Conservation (phyloP, 2,329 filamentous ascomycete species). For the Penicillium sp. region DNA sequence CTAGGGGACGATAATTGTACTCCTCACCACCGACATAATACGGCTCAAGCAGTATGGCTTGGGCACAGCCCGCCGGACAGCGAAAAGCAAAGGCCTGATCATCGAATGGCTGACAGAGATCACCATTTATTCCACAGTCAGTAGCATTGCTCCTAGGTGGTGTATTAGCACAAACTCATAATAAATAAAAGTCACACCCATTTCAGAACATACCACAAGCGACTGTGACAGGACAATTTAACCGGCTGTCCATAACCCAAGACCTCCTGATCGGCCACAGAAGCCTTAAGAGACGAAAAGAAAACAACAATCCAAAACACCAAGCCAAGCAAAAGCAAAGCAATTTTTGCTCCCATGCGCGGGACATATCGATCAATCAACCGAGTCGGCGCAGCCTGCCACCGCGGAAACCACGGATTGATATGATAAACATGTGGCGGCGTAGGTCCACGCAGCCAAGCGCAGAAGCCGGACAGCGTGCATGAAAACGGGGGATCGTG, state of each 20-base stretch:
- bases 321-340: constrained; percentile 27
- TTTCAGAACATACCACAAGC: constrained; percentile 37
- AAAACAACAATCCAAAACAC: constrained; percentile 36
- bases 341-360: constrained; percentile 22
- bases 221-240: constrained; percentile 34
- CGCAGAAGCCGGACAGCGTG: constrained; percentile 20
- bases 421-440: constrained; percentile 36
- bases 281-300: constrained; percentile 30
- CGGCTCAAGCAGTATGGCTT: constrained; percentile 53
- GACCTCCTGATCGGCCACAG: constrained; percentile 31
- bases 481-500: constrained; percentile 13
- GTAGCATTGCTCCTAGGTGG: constrained; percentile 33
- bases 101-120: constrained; percentile 58
- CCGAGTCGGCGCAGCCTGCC: constrained; percentile 35
- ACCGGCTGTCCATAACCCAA: constrained; percentile 36
- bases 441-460: constrained; percentile 33
- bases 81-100: constrained; percentile 56
- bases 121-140: constrained; percentile 57
- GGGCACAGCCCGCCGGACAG: constrained; percentile 59
- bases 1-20: constrained; percentile 55
- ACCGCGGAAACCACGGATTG: constrained; percentile 31
- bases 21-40: constrained; percentile 58
- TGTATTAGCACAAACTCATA: neutral
- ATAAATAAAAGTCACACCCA: neutral
- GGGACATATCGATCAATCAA: constrained; percentile 32